phyloP scores from a whole-genome alignment of 2,329 filamentous ascomycete genomes.

The Aspergillus caelatus region DNA sequence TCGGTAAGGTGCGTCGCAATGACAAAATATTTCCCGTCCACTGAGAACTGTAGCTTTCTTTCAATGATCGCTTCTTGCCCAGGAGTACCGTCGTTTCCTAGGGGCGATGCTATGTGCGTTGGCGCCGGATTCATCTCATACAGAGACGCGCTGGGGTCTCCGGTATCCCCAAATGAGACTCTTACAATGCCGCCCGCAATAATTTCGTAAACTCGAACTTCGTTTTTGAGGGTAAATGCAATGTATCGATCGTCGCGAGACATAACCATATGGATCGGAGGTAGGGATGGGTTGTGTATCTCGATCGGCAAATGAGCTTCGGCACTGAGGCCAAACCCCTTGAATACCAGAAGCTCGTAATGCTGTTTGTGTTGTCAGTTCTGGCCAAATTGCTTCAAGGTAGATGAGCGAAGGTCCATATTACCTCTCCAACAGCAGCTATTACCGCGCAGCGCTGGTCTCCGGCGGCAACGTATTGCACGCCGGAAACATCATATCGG shows the following conservation, averaged over 20 bases:
- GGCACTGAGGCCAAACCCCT: constrained; percentile 26
- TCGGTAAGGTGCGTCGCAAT: constrained; percentile 38
- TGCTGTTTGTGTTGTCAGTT: constrained; percentile 24
- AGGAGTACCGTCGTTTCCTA: neutral
- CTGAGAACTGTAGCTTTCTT: constrained; percentile 37
- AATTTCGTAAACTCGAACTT: constrained; percentile 25
- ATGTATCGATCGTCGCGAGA: constrained; percentile 27
- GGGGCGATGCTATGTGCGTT: neutral
- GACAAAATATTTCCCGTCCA: constrained; percentile 34
- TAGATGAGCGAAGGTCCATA: neutral
- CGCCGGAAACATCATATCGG: constrained; percentile 34
- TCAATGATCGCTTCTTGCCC: constrained; percentile 30
- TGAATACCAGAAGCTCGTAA: constrained; percentile 31
- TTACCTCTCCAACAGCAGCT: constrained; percentile 27
- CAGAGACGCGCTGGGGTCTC: neutral
- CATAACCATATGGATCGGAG: constrained; percentile 23
- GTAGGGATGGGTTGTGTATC: constrained; percentile 21
- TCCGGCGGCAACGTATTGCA: constrained; percentile 37
- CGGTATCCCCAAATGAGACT: constrained; percentile 12
- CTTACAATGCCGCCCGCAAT: constrained; percentile 16
- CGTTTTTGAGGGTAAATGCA: constrained; percentile 24
- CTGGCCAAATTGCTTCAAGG: neutral
- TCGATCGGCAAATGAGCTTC: constrained; percentile 32
- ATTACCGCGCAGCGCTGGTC: constrained; percentile 37
- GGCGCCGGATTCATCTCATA: neutral